Evolutionary conservation across 192 early-diverging fungal genomes (phyloP).

Genomic region (Coemansia sp.): DNA sequence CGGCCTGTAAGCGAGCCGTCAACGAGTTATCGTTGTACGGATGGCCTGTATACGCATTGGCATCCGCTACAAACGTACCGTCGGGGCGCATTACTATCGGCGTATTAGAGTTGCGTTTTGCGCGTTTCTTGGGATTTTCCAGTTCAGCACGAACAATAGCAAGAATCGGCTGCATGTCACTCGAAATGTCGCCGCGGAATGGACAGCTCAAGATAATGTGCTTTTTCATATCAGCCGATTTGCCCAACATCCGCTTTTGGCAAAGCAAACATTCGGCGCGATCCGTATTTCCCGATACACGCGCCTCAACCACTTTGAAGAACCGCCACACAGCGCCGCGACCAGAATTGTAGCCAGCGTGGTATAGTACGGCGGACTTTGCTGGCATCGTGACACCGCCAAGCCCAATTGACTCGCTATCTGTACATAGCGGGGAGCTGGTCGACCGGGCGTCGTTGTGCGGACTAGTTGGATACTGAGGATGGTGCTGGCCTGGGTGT

Average conservation of each 20-base stretch:
- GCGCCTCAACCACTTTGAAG: conserved; percentile 49
- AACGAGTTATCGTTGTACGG: conserved; percentile 10
- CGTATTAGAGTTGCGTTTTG: conserved; percentile 54
- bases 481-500: conserved; percentile 7
- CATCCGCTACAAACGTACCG: conserved; percentile 42
- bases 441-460: conserved; percentile 26
- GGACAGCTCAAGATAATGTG: conserved; percentile 55
- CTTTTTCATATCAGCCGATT: conserved; percentile 58
- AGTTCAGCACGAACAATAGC: conserved; percentile 52
- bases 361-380: conserved; percentile 47
- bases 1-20: conserved; percentile 17
- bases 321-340: conserved; percentile 58
- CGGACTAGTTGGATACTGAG: background rate
- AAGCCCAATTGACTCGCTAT: conserved; percentile 8
- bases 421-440: conserved; percentile 10
- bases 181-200: conserved; percentile 33
- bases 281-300: conserved; percentile 57
- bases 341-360: conserved; percentile 50
- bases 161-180: conserved; percentile 51
- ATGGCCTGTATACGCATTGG: conserved; percentile 11
- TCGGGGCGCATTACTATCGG: conserved; percentile 48
- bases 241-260: conserved; percentile 57
- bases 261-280: conserved; percentile 57
- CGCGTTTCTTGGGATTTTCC: conserved; percentile 57
- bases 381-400: conserved; percentile 47